Conservation (phyloP, 2,329 filamentous ascomycete species). For the Aureobasidium musti region DNA sequence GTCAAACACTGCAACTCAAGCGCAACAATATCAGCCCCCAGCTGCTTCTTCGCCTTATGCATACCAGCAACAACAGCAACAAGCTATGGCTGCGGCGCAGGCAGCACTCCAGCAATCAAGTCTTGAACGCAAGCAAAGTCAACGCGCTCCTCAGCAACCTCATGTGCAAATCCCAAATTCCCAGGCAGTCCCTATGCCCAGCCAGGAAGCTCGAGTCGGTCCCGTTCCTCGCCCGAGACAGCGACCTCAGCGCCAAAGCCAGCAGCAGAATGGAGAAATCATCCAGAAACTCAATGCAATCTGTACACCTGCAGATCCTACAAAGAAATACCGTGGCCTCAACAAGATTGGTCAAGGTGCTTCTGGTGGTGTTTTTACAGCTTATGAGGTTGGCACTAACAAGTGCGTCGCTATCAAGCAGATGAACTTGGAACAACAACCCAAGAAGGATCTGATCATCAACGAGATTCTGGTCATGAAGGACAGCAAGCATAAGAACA, state of each 20-base stretch:
- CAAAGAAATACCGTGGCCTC: constrained; percentile 80
- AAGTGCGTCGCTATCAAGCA: constrained; percentile 97
- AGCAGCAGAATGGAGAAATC: constrained; percentile 69
- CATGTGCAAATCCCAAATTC: constrained; percentile 53
- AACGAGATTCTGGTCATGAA: constrained; percentile 99
- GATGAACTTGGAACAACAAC: constrained; percentile 98
- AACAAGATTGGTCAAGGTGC: constrained; percentile 97
- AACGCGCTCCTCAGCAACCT: constrained; percentile 52
- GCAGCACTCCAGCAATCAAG: constrained; percentile 69
- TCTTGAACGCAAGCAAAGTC: constrained; percentile 72
- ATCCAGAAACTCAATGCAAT: constrained; percentile 81
- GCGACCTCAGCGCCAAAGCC: constrained; percentile 71
- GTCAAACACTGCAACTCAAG: constrained; percentile 30
- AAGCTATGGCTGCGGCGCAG: constrained; percentile 77
- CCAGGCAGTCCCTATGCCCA: constrained; percentile 49
- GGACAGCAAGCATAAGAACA: constrained; percentile 96
- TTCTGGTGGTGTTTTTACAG: constrained; percentile 92
- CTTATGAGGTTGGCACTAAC: constrained; percentile 80
- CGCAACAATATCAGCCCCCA: constrained; percentile 50
- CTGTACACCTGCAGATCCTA: constrained; percentile 86
- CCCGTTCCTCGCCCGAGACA: constrained; percentile 71
- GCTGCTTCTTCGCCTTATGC: constrained; percentile 49
- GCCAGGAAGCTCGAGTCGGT: constrained; percentile 53
- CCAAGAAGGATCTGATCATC: constrained; percentile 98
- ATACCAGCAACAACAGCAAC: constrained; percentile 75